phyloP scores from a whole-genome alignment of 2,329 filamentous ascomycete genomes.

The Pseudogymnoascus sp. region DNA sequence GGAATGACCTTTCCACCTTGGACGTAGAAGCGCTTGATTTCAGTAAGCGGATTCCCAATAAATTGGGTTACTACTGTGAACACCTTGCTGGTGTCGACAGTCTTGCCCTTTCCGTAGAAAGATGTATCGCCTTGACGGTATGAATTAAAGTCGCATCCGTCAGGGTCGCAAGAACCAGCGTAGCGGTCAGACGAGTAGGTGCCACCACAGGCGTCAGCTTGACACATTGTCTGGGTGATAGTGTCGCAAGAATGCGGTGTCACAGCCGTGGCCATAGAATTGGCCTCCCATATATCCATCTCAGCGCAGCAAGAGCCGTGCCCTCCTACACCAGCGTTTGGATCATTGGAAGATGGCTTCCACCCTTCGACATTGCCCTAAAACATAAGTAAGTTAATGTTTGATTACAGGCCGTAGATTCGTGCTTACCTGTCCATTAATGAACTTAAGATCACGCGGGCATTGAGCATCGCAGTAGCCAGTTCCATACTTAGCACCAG shows the following conservation, averaged over 20 bases:
- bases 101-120: conserved; percentile 49
- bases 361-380: conserved; percentile 48
- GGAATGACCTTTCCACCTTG: conserved; percentile 46
- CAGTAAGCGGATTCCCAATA: conserved; percentile 42
- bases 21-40: conserved; percentile 51
- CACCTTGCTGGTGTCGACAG: conserved; percentile 43
- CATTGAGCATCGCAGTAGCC: conserved; percentile 60
- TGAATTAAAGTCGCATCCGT: conserved; percentile 55
- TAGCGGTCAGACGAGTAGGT: conserved; percentile 42
- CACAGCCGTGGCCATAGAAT: conserved; percentile 48
- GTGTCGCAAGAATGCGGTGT: conserved; percentile 51
- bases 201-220: conserved; percentile 33
- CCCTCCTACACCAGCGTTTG: conserved; percentile 44
- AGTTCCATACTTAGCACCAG: conserved; percentile 52
- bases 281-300: conserved; percentile 62
- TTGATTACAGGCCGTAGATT: conserved; percentile 30
- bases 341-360: conserved; percentile 39
- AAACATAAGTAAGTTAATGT: conserved; percentile 18
- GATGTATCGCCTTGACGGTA: conserved; percentile 49
- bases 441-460: conserved; percentile 44
- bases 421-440: conserved; percentile 39
- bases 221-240: conserved; percentile 38
- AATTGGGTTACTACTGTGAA: conserved; percentile 55
- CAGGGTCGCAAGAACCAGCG: conserved; percentile 48
- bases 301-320: conserved; percentile 59